A percentile compares a stretch with the other conserved stretches of the same genome.
Conservation (phyloP, 257 asterid species). For the Nicotiana sylvestris region DNA sequence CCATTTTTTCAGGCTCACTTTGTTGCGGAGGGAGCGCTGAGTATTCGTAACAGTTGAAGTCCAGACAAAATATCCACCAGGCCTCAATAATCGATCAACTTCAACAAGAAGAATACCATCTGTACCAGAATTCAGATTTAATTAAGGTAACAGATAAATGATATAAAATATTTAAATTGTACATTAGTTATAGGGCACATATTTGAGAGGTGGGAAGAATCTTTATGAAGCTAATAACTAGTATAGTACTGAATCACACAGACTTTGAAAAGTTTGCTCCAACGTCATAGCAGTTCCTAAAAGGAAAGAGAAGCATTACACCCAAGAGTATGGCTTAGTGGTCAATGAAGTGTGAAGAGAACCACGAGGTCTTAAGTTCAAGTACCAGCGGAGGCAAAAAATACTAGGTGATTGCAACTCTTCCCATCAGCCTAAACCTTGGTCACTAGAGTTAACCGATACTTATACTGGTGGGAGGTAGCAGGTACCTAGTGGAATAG, state of each 20-base stretch:
- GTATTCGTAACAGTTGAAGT: conserved; percentile 78
- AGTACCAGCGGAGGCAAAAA: background rate
- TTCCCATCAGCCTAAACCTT: background rate
- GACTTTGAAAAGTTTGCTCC: background rate
- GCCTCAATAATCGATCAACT: conserved; percentile 87
- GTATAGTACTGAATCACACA: background rate
- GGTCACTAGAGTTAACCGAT: background rate
- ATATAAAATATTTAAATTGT: background rate
- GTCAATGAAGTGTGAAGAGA: background rate
- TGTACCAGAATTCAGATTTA: conserved; percentile 33
- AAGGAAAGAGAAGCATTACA: background rate
- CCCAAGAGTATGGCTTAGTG: background rate
- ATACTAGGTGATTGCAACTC: background rate
- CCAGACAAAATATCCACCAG: conserved; percentile 99
- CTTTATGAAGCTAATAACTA: background rate
- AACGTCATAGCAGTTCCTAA: background rate
- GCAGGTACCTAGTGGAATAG: background rate
- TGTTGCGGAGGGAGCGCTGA: conserved; percentile 66
- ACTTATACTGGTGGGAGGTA: background rate
- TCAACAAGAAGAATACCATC: conserved; percentile 75
- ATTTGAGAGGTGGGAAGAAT: background rate
- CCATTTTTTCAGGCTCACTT: conserved; percentile 80
- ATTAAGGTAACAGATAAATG: background rate
- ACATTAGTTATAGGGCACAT: background rate
- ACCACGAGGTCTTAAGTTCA: background rate